phyloP scores from a whole-genome alignment of 164 flowering plant genomes.

The Vitis rotundifolia region DNA sequence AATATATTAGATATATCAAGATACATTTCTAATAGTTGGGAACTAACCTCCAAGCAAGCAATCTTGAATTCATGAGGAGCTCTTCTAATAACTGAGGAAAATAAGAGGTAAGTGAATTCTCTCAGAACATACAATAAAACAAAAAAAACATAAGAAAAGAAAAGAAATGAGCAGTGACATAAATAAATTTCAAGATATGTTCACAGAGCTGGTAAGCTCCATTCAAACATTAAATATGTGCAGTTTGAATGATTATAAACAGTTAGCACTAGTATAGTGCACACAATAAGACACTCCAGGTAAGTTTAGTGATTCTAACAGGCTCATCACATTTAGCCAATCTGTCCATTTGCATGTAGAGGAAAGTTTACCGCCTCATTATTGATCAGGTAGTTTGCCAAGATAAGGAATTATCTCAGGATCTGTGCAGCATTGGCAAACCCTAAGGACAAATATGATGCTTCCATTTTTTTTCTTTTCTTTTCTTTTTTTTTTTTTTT shows the following conservation, averaged over 20 bases:
- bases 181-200: not conserved
- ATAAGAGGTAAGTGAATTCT: not conserved
- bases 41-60: constrained; percentile 82
- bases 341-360: not conserved
- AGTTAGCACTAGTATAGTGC: too few species aligned
- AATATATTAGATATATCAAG: not conserved
- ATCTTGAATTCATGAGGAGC: constrained; percentile 99
- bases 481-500: too few species aligned
- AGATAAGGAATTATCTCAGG: not conserved
- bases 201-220: not conserved
- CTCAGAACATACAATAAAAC: not conserved
- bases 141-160: not conserved
- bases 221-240: not conserved
- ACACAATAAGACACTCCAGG: not conserved
- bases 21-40: not conserved
- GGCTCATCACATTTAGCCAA: not conserved
- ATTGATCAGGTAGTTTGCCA: not conserved
- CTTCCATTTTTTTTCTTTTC: not conserved
- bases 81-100: constrained; percentile 77
- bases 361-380: not conserved
- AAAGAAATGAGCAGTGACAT: not conserved
- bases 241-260: too few species aligned
- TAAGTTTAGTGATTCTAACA: too few species aligned
- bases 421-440: not conserved
- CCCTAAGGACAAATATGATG: not conserved